Evolutionary conservation across 257 asterid species (phyloP).

Genomic region (Nicotiana tomentosiformis): DNA sequence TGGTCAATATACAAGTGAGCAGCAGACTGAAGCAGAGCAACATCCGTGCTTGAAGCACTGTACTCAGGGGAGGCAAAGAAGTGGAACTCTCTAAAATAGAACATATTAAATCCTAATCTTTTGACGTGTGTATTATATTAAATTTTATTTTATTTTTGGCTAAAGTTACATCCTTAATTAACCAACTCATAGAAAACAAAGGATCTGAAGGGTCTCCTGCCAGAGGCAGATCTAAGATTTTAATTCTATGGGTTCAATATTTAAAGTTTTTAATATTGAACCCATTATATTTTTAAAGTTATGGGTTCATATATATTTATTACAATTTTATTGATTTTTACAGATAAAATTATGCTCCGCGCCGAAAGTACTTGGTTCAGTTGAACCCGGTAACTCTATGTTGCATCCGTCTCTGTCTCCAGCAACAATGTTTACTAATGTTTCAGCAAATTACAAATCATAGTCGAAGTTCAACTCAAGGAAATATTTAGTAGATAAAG

Average conservation of each 20-base stretch:
- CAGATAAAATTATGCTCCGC: too few species aligned
- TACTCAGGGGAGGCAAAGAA: not conserved
- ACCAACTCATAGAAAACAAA: not conserved
- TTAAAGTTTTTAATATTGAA: too few species aligned
- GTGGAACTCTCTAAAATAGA: not conserved
- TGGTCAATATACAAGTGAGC: not conserved
- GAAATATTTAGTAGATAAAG: not conserved
- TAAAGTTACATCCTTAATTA: not conserved
- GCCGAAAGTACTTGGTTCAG: too few species aligned
- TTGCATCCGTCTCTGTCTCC: not conserved
- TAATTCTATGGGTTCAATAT: too few species aligned
- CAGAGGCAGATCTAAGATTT: too few species aligned
- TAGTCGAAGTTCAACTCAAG: not conserved
- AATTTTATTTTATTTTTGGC: not conserved
- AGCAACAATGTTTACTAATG: not conserved
- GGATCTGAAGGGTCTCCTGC: not conserved
- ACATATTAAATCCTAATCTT: not conserved
- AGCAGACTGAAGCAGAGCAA: not conserved
- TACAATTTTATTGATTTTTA: too few species aligned
- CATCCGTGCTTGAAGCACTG: not conserved
- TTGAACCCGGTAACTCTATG: too few species aligned
- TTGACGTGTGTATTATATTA: not conserved
- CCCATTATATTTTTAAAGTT: too few species aligned
- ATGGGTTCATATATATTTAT: too few species aligned
- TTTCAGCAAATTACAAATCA: not conserved